Evolutionary conservation across 225 moss, liverwort and hornwort species (phyloP).

Genomic region (Anthoceros angustus): DNA sequence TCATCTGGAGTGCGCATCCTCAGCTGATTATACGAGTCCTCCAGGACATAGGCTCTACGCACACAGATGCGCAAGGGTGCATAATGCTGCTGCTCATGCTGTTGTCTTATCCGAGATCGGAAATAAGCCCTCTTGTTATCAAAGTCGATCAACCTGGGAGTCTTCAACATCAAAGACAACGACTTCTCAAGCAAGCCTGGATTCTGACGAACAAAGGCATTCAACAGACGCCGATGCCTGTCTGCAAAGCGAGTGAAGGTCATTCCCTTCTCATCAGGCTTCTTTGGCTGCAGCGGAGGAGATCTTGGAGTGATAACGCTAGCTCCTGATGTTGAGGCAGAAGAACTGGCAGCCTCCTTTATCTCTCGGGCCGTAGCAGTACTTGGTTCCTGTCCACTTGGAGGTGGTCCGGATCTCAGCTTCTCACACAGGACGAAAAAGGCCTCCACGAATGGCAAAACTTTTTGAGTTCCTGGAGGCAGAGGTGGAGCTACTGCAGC

Average conservation of each 20-base stretch:
- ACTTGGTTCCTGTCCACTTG: slow-evolving; percentile 50
- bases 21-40: slow-evolving; percentile 89
- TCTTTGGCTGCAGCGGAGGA: slow-evolving; percentile 35
- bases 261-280: slow-evolving; percentile 63
- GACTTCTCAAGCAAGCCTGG: slow-evolving; percentile 72
- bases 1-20: slow-evolving; percentile 95
- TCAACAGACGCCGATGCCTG: slow-evolving; percentile 75
- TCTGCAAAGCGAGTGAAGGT: slow-evolving; percentile 91
- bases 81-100: slow-evolving; percentile 97
- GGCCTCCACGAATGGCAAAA: slow-evolving; percentile 84
- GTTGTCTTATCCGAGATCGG: slow-evolving; percentile 84
- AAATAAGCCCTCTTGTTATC: slow-evolving; percentile 93
- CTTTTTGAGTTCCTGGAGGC: slow-evolving; percentile 76
- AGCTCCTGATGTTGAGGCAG: slow-evolving; percentile 27
- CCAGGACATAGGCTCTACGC: slow-evolving; percentile 83
- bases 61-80: slow-evolving; percentile 69
- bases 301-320: slow-evolving; percentile 33
- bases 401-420: slow-evolving; percentile 45
- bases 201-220: slow-evolving; percentile 84
- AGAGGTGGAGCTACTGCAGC: slow-evolving; percentile 68
- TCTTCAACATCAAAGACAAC: slow-evolving; percentile 50
- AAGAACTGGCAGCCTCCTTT: slow-evolving; percentile 76
- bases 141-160: slow-evolving; percentile 85
- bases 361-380: slow-evolving; percentile 92
- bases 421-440: slow-evolving; percentile 95